A percentile compares a stretch with the other conserved stretches of the same genome.
These are phyloP conservation scores for Coniferiporia sulphurascens DNA, from an alignment of 1,284 basidiomycete species.

Conservation along the genomic window DNA sequence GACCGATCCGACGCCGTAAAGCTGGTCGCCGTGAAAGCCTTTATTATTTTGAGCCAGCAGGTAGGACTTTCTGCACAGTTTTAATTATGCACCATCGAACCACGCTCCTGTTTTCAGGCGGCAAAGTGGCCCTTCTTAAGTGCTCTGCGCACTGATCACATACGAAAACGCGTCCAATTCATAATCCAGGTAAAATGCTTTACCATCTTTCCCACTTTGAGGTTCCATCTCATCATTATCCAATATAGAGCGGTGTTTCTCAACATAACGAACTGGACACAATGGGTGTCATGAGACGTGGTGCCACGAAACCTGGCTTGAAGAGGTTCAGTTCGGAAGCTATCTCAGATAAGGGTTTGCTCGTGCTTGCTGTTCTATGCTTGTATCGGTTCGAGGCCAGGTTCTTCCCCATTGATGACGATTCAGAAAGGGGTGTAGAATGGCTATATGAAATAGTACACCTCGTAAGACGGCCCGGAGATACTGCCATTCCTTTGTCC, in stretches of 20 bases:
- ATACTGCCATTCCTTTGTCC: constrained; percentile 61
- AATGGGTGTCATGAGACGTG: constrained; percentile 48
- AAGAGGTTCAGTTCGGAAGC: constrained; percentile 53
- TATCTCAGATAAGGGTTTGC: constrained; percentile 57
- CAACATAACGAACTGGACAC: constrained; percentile 54
- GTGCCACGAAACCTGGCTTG: constrained; percentile 53
- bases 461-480: constrained; percentile 58
- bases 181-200: constrained; percentile 48
- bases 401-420: constrained; percentile 39
- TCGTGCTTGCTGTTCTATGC: constrained; percentile 59
- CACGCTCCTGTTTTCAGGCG: constrained; percentile 34
- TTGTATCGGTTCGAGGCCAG: constrained; percentile 57
- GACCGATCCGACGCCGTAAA: constrained; percentile 78
- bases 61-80: background rate
- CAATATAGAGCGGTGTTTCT: constrained; percentile 40
- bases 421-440: background rate
- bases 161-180: constrained; percentile 46
- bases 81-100: constrained; percentile 6
- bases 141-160: constrained; percentile 49
- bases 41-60: constrained; percentile 39
- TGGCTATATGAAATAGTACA: constrained; percentile 45
- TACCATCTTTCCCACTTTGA: background rate
- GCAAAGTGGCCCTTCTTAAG: constrained; percentile 39
- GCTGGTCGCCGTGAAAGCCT: constrained; percentile 71
- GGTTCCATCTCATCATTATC: constrained; percentile 19